These are phyloP conservation scores for Bonnemaisonia californica DNA, from an alignment of 31 red algal genomes.

Conservation along the genomic window DNA sequence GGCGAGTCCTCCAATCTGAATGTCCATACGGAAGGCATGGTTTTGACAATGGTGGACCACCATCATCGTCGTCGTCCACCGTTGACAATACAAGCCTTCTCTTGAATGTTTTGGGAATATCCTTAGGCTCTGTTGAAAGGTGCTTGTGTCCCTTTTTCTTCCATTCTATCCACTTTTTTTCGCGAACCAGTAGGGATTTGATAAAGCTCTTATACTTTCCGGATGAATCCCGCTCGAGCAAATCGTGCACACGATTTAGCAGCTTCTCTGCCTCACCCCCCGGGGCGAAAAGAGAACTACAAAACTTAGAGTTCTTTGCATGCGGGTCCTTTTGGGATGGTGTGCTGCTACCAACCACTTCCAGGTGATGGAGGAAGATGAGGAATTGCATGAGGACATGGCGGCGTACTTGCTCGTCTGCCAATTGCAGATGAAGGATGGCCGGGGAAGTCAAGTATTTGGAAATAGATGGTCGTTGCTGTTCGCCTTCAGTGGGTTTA, in stretches of 20 bases:
- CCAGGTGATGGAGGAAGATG: conserved; percentile 41
- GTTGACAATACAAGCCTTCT: conserved; percentile 18
- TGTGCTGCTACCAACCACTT: not conserved
- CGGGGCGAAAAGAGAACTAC: conserved; percentile 14
- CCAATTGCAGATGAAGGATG: conserved; percentile 31
- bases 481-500: not conserved
- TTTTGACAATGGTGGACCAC: not conserved
- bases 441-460: conserved; percentile 34
- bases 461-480: not conserved
- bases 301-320: conserved; percentile 31
- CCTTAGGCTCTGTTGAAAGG: not conserved
- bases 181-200: conserved; percentile 21
- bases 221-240: conserved; percentile 31
- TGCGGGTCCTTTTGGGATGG: not conserved
- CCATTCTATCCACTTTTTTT: conserved; percentile 36
- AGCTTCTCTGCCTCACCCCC: conserved; percentile 23
- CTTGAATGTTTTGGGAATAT: conserved; percentile 33
- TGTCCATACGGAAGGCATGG: not conserved
- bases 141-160: conserved; percentile 33
- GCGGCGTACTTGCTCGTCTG: conserved; percentile 24
- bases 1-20: not conserved
- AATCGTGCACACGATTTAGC: conserved; percentile 6
- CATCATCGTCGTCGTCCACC: not conserved
- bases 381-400: conserved; percentile 43
- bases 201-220: conserved; percentile 29